Evolutionary conservation across 2,329 filamentous ascomycete genomes (phyloP), one percentile per base, ranked within the genome.

Genomic region (Sphaerulina musiva): DNA sequence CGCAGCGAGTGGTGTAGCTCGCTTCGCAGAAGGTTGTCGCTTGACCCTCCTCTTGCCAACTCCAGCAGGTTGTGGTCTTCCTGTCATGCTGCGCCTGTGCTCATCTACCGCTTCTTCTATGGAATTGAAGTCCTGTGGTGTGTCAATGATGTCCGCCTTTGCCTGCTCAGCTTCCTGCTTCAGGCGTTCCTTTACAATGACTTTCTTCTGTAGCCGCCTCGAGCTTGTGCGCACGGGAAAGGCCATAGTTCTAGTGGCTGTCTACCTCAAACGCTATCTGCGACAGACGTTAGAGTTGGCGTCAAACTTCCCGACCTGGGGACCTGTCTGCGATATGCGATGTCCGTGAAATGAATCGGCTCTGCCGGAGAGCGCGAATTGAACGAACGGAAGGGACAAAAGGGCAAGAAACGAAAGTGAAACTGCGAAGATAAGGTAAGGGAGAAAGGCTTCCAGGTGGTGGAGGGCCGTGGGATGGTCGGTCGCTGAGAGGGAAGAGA

Each of bases 61-160:
- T 40, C 58, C 56, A 6, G 54, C 51, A 23, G 58, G 54, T 41
- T 43, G 50, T 51, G 49, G 49, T 42, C 51, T 56, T 43, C 38
- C 56, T 41, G 26, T 34, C 39, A 50, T 53, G n/a, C 54, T 50
- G 46, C 47, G 54, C 20, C 52, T 41, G 20, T 50, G 51, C 39
- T 54, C 49, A 4, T 46, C 14, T 11, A 55, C 47, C 26, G 51
- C 47, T 42, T 55, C 54, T 31, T 56, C 46, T n/a, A 54, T 49
- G 29, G 26, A n/a, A 23, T 53, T 39, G 36, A 53, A 49, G 31
- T 29, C 39, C 17, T 45, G 50, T 9, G 11, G 38, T 12, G 45
- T 17, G 14, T n/a, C 34, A 17, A 34, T 31, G n/a, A 46, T 50
- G 12, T 40, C 46, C 29, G 36, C 9, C n/a, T 44, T 36, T 10